Conservation (phyloP, 345 rosid species). For the Citrus medica region DNA sequence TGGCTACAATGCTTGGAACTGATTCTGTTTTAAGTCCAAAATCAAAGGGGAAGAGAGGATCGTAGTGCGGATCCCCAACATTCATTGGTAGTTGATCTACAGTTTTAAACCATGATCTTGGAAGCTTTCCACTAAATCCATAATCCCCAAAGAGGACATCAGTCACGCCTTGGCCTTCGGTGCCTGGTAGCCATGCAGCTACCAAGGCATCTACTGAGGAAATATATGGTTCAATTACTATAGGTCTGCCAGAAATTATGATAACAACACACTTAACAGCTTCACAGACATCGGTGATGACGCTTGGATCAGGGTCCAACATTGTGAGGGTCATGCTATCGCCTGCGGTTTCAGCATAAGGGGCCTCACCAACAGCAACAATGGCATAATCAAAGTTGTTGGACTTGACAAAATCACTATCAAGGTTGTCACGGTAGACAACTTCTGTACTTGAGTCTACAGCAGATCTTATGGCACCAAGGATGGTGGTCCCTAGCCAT, state of each 20-base stretch:
- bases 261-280: slow-evolving; percentile 72
- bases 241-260: slow-evolving; percentile 80
- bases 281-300: slow-evolving; percentile 61
- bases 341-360: slow-evolving; percentile 83
- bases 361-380: slow-evolving; percentile 75
- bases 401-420: slow-evolving; percentile 58
- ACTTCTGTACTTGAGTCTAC: slow-evolving; percentile 70
- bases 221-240: slow-evolving; percentile 73
- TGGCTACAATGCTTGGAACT: slow-evolving; percentile 47
- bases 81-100: slow-evolving; percentile 94
- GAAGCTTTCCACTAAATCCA: slow-evolving; percentile 83
- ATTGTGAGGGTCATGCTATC: slow-evolving; percentile 70
- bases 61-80: slow-evolving; percentile 69
- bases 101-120: slow-evolving; percentile 83
- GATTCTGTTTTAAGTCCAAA: slow-evolving; percentile 79
- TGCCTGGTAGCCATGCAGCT: slow-evolving; percentile 95
- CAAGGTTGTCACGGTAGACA: slow-evolving; percentile 63
- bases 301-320: slow-evolving; percentile 61
- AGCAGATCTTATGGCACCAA: slow-evolving; percentile 59
- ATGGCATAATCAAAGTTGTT: slow-evolving; percentile 70
- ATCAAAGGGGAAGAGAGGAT: slow-evolving; percentile 80
- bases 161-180: slow-evolving; percentile 88
- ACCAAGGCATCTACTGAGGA: slow-evolving; percentile 66
- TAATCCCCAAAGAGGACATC: slow-evolving; percentile 84
- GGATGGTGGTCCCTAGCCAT: slow-evolving; percentile 76